phyloP scores from a whole-genome alignment of 495 filamentous ascomycete species.

The Penicillium longicatenatum region DNA sequence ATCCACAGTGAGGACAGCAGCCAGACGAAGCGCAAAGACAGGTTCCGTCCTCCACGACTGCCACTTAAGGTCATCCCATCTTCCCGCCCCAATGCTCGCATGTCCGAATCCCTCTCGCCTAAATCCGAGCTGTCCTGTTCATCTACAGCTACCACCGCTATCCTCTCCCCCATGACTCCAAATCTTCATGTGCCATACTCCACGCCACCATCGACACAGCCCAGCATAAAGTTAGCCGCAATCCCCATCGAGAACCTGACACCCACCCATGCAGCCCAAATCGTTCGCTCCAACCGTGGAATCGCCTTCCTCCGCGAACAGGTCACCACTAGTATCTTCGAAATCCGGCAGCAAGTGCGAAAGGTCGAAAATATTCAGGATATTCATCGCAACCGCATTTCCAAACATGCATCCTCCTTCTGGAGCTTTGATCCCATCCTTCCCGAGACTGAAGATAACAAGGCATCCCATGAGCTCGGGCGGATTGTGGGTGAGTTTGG shows the following conservation, averaged over 20 bases:
- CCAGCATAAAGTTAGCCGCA: background rate
- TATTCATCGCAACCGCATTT: constrained; percentile 22
- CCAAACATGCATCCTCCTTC: constrained; percentile 37
- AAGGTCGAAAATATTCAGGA: constrained; percentile 30
- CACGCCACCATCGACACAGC: background rate
- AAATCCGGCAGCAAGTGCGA: constrained; percentile 25
- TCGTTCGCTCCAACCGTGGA: constrained; percentile 25
- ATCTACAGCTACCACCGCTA: background rate
- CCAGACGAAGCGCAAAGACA: background rate
- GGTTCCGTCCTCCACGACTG: constrained; percentile 24
- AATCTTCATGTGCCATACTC: background rate
- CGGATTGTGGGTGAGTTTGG: constrained; percentile 22
- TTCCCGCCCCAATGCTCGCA: constrained; percentile 5
- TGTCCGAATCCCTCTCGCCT: background rate
- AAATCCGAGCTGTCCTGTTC: background rate
- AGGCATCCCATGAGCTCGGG: background rate
- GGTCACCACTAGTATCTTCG: constrained; percentile 25
- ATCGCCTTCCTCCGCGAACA: constrained; percentile 31
- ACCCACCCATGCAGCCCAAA: constrained; percentile 9
- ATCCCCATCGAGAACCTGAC: background rate
- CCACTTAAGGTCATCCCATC: constrained; percentile 27
- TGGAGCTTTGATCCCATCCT: constrained; percentile 42
- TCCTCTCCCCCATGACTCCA: background rate
- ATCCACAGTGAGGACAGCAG: background rate
- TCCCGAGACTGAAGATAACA: background rate